phyloP scores from a whole-genome alignment of 1,284 basidiomycete genomes.

The Apiotrichum montevideense region DNA sequence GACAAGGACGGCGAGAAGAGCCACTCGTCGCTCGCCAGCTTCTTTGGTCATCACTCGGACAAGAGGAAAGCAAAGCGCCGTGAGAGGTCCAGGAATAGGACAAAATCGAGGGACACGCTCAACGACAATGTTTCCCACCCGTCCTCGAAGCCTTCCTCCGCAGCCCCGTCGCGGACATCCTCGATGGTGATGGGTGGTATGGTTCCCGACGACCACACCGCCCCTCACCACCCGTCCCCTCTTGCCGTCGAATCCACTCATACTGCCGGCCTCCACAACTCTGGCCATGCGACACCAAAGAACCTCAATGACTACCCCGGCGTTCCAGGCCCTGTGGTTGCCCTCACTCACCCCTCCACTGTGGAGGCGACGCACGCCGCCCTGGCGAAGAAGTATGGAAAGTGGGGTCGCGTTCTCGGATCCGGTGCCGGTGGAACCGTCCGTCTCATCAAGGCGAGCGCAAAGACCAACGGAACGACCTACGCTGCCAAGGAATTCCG shows the following conservation, averaged over 20 bases:
- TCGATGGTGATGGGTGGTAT: conserved; percentile 26
- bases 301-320: conserved; percentile 40
- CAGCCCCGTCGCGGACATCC: conserved; percentile 33
- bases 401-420: conserved; percentile 93
- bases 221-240: conserved; percentile 1
- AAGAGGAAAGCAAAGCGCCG: conserved; percentile 35
- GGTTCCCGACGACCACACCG: background rate
- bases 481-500: conserved; percentile 98
- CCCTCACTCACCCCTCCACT: conserved; percentile 49
- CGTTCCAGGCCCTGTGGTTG: conserved; percentile 42
- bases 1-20: conserved; percentile 47
- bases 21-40: conserved; percentile 43
- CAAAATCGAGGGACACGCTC: conserved; percentile 29
- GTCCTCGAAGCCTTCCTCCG: conserved; percentile 24
- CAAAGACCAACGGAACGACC: conserved; percentile 70
- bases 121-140: conserved; percentile 22
- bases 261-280: conserved; percentile 10
- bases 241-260: conserved; percentile 1
- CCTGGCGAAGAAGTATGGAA: conserved; percentile 96
- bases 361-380: conserved; percentile 83
- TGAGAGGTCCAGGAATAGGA: conserved; percentile 19
- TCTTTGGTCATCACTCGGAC: conserved; percentile 44
- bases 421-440: conserved; percentile 97
- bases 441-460: conserved; percentile 80
- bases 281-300: conserved; percentile 38